A percentile compares a stretch with the other conserved stretches of the same genome.
phyloP scores from a whole-genome alignment of 2,329 filamentous ascomycete genomes.

The Paraconiothyrium sp. region DNA sequence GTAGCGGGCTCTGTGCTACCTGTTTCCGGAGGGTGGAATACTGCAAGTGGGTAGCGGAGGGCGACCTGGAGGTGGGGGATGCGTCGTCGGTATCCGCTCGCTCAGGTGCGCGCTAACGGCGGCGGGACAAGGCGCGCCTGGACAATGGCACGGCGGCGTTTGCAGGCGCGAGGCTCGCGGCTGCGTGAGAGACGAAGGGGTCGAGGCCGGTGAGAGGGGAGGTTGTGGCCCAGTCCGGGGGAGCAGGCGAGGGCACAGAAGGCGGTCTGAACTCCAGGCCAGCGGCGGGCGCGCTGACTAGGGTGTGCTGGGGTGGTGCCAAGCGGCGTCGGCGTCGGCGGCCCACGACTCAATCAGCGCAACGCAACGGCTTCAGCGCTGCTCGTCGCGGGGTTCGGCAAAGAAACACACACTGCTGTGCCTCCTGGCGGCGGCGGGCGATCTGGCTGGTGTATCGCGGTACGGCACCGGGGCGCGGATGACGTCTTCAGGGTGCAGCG shows the following conservation, averaged over 20 bases:
- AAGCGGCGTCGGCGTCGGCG: conserved; percentile 36
- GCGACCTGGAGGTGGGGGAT: conserved; percentile 41
- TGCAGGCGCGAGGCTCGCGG: conserved; percentile 2
- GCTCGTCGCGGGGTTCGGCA: conserved; percentile 29
- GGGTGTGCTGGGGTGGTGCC: conserved; percentile 15
- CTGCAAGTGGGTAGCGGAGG: conserved; percentile 32
- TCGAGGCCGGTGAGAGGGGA: not conserved
- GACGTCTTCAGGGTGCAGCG: conserved; percentile 10
- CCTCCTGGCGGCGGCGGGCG: conserved; percentile 21
- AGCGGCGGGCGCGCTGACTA: not conserved
- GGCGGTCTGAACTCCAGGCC: conserved; percentile 12
- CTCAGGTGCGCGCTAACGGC: conserved; percentile 7
- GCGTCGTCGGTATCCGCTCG: conserved; percentile 26
- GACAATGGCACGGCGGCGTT: conserved; percentile 8
- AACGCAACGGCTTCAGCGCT: conserved; percentile 25
- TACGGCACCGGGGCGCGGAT: conserved; percentile 5
- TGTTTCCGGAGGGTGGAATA: conserved; percentile 24
- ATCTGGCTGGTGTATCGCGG: conserved; percentile 12
- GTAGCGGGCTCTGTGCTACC: conserved; percentile 20
- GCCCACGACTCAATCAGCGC: conserved; percentile 33
- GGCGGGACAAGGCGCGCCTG: conserved; percentile 22
- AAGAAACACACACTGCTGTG: conserved; percentile 30
- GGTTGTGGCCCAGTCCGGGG: not conserved
- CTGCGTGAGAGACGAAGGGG: conserved; percentile 2
- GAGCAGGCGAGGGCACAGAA: conserved; percentile 9